Percentiles rank a stretch among this genome's conserved stretches.
These are phyloP conservation scores for Amanita muscaria DNA, from an alignment of 768 basidiomycete genomes.

Conservation along the genomic window DNA sequence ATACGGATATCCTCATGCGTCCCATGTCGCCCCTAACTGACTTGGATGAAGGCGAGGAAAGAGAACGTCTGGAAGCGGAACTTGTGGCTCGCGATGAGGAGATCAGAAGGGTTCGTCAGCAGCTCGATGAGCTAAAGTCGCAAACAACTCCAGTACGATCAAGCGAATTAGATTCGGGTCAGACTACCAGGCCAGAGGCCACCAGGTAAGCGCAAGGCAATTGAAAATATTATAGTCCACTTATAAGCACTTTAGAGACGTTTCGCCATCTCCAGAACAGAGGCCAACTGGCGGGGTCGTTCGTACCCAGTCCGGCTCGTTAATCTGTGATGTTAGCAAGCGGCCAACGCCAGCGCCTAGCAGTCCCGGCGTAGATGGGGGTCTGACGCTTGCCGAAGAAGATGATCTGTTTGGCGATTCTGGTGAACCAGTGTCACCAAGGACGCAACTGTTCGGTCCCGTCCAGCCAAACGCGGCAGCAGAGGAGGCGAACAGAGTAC, in stretches of 20 bases:
- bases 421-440: neutral
- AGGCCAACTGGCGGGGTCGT: slow-evolving; percentile 9
- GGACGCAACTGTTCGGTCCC: slow-evolving; percentile 3
- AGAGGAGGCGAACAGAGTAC: slow-evolving; percentile 6
- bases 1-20: slow-evolving; percentile 17
- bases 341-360: slow-evolving; percentile 45
- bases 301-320: slow-evolving; percentile 39
- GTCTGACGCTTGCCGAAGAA: neutral
- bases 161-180: neutral
- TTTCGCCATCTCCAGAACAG: neutral
- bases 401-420: neutral
- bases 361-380: slow-evolving; percentile 15
- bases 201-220: slow-evolving; percentile 7
- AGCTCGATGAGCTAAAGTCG: slow-evolving; percentile 14
- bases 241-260: no score
- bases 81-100: slow-evolving; percentile 20
- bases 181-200: slow-evolving; percentile 7
- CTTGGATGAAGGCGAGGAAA: slow-evolving; percentile 23
- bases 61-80: slow-evolving; percentile 20
- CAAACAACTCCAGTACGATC: neutral
- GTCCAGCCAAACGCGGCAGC: slow-evolving; percentile 5
- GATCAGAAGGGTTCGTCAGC: slow-evolving; percentile 18
- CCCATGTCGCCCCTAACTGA: slow-evolving; percentile 25
- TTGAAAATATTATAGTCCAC: no score
- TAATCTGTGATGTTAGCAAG: slow-evolving; percentile 37